phyloP scores from a whole-genome alignment of 306 rosid genomes.

The Lithocarpus polystachyus region DNA sequence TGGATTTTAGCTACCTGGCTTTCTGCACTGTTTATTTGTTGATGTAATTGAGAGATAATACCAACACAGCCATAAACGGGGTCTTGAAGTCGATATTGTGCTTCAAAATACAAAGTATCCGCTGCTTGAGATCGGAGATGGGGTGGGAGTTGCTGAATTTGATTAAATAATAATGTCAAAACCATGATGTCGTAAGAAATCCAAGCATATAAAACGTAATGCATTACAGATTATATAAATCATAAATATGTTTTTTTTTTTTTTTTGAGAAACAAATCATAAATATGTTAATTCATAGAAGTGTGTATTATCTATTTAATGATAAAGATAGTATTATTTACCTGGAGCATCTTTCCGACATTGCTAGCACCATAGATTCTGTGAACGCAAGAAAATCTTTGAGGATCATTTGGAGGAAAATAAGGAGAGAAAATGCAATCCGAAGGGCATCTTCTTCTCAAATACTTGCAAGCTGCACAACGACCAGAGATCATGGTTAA shows the following conservation, averaged over 20 bases:
- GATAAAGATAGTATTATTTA: conserved; percentile 10
- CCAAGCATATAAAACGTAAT: too few relatives aligned
- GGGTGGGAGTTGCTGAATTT: conserved; percentile 45
- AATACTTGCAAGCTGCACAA: conserved; percentile 77
- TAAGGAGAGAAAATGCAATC: conserved; percentile 73
- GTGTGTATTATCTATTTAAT: neutral
- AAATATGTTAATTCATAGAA: neutral
- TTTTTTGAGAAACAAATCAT: neutral
- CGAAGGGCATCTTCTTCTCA: conserved; percentile 64
- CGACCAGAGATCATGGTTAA: conserved; percentile 33
- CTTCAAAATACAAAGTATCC: conserved; percentile 52
- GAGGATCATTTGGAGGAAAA: conserved; percentile 69
- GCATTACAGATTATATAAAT: too few relatives aligned
- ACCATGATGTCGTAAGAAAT: neutral
- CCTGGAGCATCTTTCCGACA: conserved; percentile 77
- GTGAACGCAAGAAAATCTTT: conserved; percentile 71
- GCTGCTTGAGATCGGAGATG: conserved; percentile 53
- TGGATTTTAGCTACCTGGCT: conserved; percentile 43
- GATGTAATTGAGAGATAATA: conserved; percentile 47
- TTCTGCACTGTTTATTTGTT: conserved; percentile 44
- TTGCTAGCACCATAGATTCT: conserved; percentile 72
- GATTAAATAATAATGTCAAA: neutral
- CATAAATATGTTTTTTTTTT: too few relatives aligned
- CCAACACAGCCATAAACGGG: conserved; percentile 73
- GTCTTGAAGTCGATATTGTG: conserved; percentile 53